phyloP scores from a whole-genome alignment of 495 filamentous ascomycete genomes.

The Amphirosellinia nigrospora region DNA sequence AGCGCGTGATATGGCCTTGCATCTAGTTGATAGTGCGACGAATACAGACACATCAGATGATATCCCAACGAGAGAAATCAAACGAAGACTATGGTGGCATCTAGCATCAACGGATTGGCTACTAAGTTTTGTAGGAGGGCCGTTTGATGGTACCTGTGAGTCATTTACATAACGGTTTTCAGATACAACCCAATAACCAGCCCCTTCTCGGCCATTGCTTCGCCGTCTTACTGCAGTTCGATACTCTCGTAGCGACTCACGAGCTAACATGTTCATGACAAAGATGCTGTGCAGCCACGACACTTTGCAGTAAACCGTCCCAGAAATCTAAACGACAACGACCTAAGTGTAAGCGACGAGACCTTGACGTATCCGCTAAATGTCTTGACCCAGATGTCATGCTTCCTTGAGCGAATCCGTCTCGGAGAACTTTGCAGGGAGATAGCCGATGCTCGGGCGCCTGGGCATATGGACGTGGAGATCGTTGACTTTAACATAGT shows the following conservation, averaged over 20 bases:
- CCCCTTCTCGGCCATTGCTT: background rate
- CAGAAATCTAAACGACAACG: conserved; percentile 54
- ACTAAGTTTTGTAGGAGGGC: conserved; percentile 42
- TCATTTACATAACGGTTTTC: background rate
- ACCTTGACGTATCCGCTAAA: conserved; percentile 41
- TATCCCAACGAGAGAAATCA: conserved; percentile 46
- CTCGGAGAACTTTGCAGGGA: conserved; percentile 53
- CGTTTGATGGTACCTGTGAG: conserved; percentile 50
- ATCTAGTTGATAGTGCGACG: conserved; percentile 49
- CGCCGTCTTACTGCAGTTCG: background rate
- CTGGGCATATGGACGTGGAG: conserved; percentile 25
- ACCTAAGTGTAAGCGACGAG: conserved; percentile 42
- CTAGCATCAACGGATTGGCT: conserved; percentile 55
- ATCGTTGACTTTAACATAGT: conserved; percentile 27
- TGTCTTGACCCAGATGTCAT: conserved; percentile 53
- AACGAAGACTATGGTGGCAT: conserved; percentile 59
- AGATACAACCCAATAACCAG: background rate
- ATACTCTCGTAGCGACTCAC: background rate
- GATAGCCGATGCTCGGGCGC: conserved; percentile 44
- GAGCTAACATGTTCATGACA: background rate
- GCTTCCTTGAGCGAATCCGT: conserved; percentile 52
- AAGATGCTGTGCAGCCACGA: conserved; percentile 37
- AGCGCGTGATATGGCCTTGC: conserved; percentile 49
- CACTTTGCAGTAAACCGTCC: conserved; percentile 55
- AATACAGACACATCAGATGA: conserved; percentile 30